Evolutionary conservation across 2,329 filamentous ascomycete genomes (phyloP).

Genomic region (Gliomastix tumulicola): DNA sequence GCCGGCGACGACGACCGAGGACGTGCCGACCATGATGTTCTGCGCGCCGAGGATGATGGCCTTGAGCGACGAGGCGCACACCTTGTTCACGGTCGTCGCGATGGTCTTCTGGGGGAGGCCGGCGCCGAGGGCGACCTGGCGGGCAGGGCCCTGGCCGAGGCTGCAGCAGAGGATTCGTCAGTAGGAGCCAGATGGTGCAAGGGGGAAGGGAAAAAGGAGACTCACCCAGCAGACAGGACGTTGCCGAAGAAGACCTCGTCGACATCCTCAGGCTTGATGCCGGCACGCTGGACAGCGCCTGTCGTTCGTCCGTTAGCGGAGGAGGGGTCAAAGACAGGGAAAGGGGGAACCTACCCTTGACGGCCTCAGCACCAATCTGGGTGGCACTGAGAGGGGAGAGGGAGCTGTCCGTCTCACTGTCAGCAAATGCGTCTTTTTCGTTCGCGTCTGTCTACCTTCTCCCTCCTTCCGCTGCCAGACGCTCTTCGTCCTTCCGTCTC

Average conservation of each 20-base stretch:
- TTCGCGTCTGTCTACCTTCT: no score
- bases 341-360: constrained; percentile 62
- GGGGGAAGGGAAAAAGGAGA: constrained; percentile 4
- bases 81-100: constrained; percentile 96
- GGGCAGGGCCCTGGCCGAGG: constrained; percentile 90
- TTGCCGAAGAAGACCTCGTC: constrained; percentile 98
- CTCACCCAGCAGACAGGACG: constrained; percentile 90
- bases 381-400: constrained; percentile 80
- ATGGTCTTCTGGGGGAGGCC: constrained; percentile 75
- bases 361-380: constrained; percentile 83
- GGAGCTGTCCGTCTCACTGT: constrained; percentile 49
- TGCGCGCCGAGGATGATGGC: constrained; percentile 91
- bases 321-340: not conserved
- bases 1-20: constrained; percentile 86
- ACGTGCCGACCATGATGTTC: constrained; percentile 95
- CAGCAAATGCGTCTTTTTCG: no score
- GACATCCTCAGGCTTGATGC: constrained; percentile 83
- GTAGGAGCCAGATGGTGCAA: no score
- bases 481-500: constrained; percentile 1
- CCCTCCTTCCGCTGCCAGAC: not conserved
- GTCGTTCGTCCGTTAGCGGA: constrained; percentile 7
- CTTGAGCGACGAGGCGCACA: constrained; percentile 93
- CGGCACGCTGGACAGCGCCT: constrained; percentile 78
- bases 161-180: constrained; percentile 49
- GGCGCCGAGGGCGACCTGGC: constrained; percentile 86